Base-by-base conservation (phyloP, 805 yeast species). In the Zygotorulaspora danielsina region DNA sequence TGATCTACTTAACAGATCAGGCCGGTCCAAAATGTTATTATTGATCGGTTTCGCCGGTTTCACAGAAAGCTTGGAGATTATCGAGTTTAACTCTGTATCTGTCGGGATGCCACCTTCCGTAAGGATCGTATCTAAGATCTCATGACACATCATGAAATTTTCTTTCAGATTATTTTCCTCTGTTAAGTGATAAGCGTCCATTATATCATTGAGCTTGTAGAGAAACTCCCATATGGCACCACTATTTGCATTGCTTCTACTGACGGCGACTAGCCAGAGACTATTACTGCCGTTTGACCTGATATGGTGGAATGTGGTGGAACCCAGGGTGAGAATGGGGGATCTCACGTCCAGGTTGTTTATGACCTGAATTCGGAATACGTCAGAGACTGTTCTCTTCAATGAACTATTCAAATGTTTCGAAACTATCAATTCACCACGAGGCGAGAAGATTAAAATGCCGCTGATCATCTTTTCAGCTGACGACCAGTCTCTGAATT, bases 341-440 rank as follows among this genome's bases (percentile, higher is more conserved):
- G 86, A 75, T 46, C 79, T 66, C n/a, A 70, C 65, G 59, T 54
- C 56, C 9, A 45, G 30, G 41, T 81, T 74, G 38, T 84, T 70
- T 29, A 90, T 86, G 19, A 90, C 96, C 57, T 90, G 96, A 39
- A 88, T 81, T n/a, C 96, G 74, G 55, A 90, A 90, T 20, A 88
- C 85, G 51, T 89, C 97, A 12, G 93, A 70, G 15, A 89, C 79
- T 39, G 83, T 83, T 37, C 90, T 65, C 50, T 85, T 78, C 39
- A 87, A 76, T 2, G 89, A 86, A 39, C 83, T 87, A 41, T 81
- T 72, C 60, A 80, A 81, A 25, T 84, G 57, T 38, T 84, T 76
- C 16, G 93, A 80, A 37, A 89, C 76, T 29, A 90, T 67, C 15
- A 87, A 78, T 57, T 89, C 97, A 4, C 97, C 97, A 44, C 82